These are phyloP conservation scores for Plasmodium ovale DNA, from an alignment of 169 alveolate genomes.

Conservation along the genomic window DNA sequence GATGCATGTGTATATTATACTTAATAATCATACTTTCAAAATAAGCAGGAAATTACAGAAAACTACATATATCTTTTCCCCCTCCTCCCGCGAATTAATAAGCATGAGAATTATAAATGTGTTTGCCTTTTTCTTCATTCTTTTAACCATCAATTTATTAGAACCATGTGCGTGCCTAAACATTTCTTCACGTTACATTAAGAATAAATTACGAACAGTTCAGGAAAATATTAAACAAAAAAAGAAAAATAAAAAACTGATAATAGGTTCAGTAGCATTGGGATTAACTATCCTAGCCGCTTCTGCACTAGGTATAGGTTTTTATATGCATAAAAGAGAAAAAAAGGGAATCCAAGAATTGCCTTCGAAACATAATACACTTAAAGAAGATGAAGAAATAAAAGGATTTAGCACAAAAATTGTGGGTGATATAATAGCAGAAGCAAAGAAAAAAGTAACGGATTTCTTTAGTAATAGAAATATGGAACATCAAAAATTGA, in stretches of 20 bases:
- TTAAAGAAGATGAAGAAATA: too few species aligned
- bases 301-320: background rate
- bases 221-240: background rate
- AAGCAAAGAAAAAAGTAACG: too few species aligned
- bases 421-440: too few species aligned
- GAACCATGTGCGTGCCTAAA: background rate
- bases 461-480: too few species aligned
- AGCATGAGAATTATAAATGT: background rate
- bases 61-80: too few species aligned
- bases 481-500: too few species aligned
- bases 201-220: conserved; percentile 1
- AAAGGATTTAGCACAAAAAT: too few species aligned
- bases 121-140: background rate
- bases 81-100: too few species aligned
- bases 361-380: background rate
- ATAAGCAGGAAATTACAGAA: too few species aligned
- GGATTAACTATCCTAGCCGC: background rate
- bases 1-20: too few species aligned
- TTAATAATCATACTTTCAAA: too few species aligned
- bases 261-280: background rate
- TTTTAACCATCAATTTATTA: background rate
- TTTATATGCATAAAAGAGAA: background rate
- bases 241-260: background rate
- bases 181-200: background rate
- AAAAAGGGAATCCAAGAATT: background rate